Evolutionary conservation across 192 early-diverging fungal genomes (phyloP), one percentile per base, ranked within the genome.

Genomic region (Coemansia sp.): DNA sequence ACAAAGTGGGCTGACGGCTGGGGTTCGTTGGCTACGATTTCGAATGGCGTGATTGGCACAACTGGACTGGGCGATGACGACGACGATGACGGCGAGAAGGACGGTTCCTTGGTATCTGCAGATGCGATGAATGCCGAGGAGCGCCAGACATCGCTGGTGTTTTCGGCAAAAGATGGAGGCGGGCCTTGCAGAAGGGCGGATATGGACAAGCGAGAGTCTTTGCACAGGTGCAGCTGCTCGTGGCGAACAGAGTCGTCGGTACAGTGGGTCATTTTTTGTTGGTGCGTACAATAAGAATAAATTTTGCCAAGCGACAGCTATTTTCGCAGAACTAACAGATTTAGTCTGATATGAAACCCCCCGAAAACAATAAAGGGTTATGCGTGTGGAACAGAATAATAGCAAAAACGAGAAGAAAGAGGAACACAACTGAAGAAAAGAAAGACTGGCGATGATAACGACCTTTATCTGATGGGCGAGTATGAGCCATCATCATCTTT

Each of bases 151-250:
- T 15, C 38, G 34, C 55, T 36, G 22, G 41, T 66, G 55, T 34
- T 22, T 10, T 20, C 45, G 7, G 41, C 50, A 29, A 14, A 22
- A 14, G 23, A 9, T 53, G 62, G 53, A 42, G 36, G 55, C 3
- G 55, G 61, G 34, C 40, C 54, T n/a, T 62, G 64, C 35, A 73
- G 43, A 32, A 73, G 71, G 38, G 71, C 71, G 29, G 65, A 56
- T 61, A 73, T 73, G 9, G 71, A 62, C 56, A 73, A 25, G 50
- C 52, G 59, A 8, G 62, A 59, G 50, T 15, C 15, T 3, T 32
- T 45, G 42, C 42, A 17, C 1, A 13, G 15, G 42, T 45, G 17
- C 14, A 17, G 13, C 42, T 45, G 42, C 1, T 45, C 1, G 1
- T 45, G 42, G 38, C 45, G 54, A 19, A 29, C 42, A 49, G 61